Evolutionary conservation across 2,329 filamentous ascomycete genomes (phyloP).

Genomic region (Colletotrichum truncatum): DNA sequence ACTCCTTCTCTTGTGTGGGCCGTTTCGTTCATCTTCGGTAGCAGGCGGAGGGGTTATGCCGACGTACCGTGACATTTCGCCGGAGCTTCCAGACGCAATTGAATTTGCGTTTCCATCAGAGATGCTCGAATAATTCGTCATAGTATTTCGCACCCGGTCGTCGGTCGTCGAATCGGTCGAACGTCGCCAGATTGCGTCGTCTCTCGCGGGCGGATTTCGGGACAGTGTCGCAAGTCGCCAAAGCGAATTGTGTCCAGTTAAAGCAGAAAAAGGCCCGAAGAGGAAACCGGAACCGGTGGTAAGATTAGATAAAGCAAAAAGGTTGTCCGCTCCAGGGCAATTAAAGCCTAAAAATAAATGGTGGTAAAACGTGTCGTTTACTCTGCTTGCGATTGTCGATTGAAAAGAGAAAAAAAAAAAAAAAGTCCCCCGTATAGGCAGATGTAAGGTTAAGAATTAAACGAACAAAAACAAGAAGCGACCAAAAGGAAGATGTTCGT

Average conservation of each 20-base stretch:
- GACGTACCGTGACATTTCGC: constrained; percentile 31
- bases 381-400: neutral
- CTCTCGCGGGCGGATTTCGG: neutral
- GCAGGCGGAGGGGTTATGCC: neutral
- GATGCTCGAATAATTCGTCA: constrained; percentile 65
- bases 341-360: neutral
- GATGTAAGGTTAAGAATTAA: neutral
- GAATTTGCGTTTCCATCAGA: constrained; percentile 52
- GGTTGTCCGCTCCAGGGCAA: neutral
- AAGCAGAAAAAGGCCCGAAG: neutral
- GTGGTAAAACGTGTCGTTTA: neutral
- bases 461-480: too few relatives aligned
- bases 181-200: constrained; percentile 21
- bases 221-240: constrained; percentile 4
- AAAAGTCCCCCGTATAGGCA: too few relatives aligned
- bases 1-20: neutral
- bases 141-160: constrained; percentile 36
- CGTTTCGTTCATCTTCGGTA: neutral
- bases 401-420: neutral
- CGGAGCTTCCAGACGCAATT: constrained; percentile 30
- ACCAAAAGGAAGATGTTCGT: neutral
- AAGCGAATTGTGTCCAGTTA: constrained; percentile 14
- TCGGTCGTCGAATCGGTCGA: neutral
- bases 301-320: constrained; percentile 13
- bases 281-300: constrained; percentile 16